Conservation (phyloP, 2,329 filamentous ascomycete species). For the Fusarium sp. region DNA sequence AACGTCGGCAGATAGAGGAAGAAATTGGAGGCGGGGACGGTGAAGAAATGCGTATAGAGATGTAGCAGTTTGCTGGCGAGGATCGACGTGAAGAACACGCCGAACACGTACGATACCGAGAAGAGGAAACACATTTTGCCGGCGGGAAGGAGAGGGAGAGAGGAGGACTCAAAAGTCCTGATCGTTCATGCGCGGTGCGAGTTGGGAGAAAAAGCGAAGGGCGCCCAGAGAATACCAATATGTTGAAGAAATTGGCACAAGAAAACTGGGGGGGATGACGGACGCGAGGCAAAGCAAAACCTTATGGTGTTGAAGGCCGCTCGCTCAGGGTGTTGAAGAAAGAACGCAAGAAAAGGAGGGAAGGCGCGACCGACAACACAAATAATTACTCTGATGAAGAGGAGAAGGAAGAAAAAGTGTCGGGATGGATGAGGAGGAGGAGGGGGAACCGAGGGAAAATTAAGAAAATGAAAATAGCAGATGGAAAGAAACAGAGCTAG, state of each 20-base stretch:
- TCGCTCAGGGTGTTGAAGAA: conserved; percentile 15
- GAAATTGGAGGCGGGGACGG: conserved; percentile 46
- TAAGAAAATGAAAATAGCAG: conserved; percentile 15
- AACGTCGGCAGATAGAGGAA: conserved; percentile 51
- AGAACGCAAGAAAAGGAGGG: conserved; percentile 3
- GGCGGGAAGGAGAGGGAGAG: not conserved
- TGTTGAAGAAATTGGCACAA: conserved; percentile 26
- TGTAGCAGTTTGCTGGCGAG: conserved; percentile 47
- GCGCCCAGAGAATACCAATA: conserved; percentile 1
- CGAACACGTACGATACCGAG: conserved; percentile 47
- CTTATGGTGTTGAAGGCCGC: not conserved
- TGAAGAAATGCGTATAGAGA: conserved; percentile 45
- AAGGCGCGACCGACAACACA: conserved; percentile 4
- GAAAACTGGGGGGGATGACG: conserved; percentile 1
- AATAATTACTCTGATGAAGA: conserved; percentile 5
- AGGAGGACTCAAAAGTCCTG: not conserved
- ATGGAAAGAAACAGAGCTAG: not conserved
- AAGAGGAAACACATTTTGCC: conserved; percentile 40
- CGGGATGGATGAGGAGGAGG: not conserved
- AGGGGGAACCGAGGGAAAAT: not conserved
- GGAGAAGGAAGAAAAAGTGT: not conserved
- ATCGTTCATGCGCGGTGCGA: not conserved
- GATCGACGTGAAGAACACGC: conserved; percentile 48
- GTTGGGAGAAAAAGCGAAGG: not conserved
- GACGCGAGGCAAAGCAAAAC: conserved; percentile 6